Conservation (phyloP, 2,329 filamentous ascomycete species). For the Apiospora pterosperma region DNA sequence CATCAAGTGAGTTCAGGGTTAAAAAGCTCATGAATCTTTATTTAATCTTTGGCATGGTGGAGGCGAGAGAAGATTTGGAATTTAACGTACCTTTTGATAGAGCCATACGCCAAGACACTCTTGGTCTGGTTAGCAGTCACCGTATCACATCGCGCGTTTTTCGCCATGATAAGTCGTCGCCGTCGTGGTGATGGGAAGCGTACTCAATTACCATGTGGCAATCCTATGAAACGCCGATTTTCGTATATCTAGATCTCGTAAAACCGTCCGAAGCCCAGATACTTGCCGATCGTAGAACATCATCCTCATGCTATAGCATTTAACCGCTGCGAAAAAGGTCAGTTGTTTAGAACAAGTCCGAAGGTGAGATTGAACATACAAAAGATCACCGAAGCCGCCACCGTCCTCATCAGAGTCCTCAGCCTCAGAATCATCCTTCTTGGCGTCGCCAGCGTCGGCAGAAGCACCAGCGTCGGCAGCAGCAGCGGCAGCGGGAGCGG, state of each 20-base stretch:
- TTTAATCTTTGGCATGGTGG: conserved; percentile 51
- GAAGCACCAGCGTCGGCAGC: conserved; percentile 47
- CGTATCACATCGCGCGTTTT: neutral
- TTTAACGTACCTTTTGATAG: conserved; percentile 41
- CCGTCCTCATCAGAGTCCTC: conserved; percentile 65
- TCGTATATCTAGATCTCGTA: conserved; percentile 26
- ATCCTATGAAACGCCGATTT: neutral
- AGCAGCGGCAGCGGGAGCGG: conserved; percentile 68
- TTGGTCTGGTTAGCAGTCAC: neutral
- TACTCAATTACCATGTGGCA: conserved; percentile 10
- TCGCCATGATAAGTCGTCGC: neutral
- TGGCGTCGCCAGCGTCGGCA: conserved; percentile 54
- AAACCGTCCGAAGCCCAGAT: conserved; percentile 41
- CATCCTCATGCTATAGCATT: conserved; percentile 37
- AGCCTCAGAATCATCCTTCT: conserved; percentile 65
- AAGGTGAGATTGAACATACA: conserved; percentile 42
- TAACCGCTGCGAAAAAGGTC: conserved; percentile 46
- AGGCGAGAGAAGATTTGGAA: conserved; percentile 8
- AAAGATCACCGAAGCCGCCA: conserved; percentile 78
- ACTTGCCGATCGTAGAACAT: conserved; percentile 35
- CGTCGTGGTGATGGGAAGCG: conserved; percentile 4
- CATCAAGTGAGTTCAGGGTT: conserved; percentile 61
- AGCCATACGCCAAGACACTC: conserved; percentile 14
- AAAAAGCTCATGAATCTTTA: conserved; percentile 61
- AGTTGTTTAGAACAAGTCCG: conserved; percentile 23